Base-by-base conservation (phyloP, 106 monocot species). In the Dioscorea zingiberensis region DNA sequence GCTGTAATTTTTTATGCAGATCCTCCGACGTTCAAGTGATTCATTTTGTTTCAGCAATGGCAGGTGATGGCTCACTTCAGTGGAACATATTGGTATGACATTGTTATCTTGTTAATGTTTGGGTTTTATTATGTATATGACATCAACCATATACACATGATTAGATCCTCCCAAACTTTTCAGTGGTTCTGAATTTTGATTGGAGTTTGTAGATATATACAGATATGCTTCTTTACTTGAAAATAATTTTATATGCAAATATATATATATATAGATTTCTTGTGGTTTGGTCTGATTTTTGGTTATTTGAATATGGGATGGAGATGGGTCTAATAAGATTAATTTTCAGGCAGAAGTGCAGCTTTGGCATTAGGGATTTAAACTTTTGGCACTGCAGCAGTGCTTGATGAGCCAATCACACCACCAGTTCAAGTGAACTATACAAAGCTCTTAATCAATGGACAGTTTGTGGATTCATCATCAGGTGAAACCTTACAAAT, bases 11-110 rank as follows among this genome's bases (percentile, higher is more conserved):
- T 29, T 18, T 73, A 0, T 77, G 73, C 89, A 98, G 98, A 93
- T 98, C 23, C 84, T 93, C 18, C 81, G 77, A 14, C 79, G 57
- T 4, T 69, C 93, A 23, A 74, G 70, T 74, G 93, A 83, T 71
- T 79, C 77, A 56, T 98, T 98, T 77, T 89, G 85, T 77, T 98
- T 89, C 82, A 93, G 89, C 78, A 89, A 93, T 84, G 93, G 98
- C 76, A 98, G 98, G 98, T 93, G 67, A 76, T 69, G 7, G 22
- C 21, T 62, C 38, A 38, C 44, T 54, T 30, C 26, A 0, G 18
- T 70, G 16, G 21, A 47, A 46, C 13, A 13, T 19, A 32, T 29
- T 6, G 18, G 54, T 38, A 67, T 30, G 7, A 57, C 38, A 6
- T 38, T 1, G 38, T 55, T 47, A n/a, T 21, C 18, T 27, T 22